Evolutionary conservation across 805 yeast genomes (phyloP), one percentile per base, ranked within the genome.

Genomic region (Starmera caribaea): DNA sequence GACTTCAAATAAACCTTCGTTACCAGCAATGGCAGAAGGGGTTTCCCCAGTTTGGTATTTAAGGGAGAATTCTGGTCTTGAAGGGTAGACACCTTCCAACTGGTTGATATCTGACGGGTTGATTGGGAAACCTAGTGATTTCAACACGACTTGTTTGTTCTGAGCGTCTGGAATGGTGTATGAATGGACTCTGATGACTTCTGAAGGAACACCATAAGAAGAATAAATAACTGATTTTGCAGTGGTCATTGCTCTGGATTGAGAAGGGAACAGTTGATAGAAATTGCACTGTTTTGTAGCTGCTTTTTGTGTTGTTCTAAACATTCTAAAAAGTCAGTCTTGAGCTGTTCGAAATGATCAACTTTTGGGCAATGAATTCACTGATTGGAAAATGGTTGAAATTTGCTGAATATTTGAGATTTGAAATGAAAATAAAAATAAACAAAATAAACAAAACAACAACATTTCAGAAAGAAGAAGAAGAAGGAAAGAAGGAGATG

Each of bases 21-120:
- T 92, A 40, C 98, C 98, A 30, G 89, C 87, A 36, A 87, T 80
- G 5, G 95, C 94, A 8, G 76, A 63, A 3, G 94, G 89, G 8
- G 26, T 21, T 33, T 70, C 73, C 4, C 63, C 62, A 2, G 85
- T 74, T 8, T 78, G 77, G 42, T 73, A 76, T 36, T 61, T 76
- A 38, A 58, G 65, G 16, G 58, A 65, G 60, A 53, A 66, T 33
- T 68, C 75, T 0, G 95, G 95, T 41, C 69, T 73, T 10, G 87
- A 73, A 1, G 95, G 95, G 49, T 89, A 89, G 0, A 80, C 85
- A 16, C 96, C 97, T 56, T 79, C 85, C 44, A 70, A 66, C 58
- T 88, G 96, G 54, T 82, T 82, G 55, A 86, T 66, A 56, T 89
- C 97, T 0, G 95, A 82, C 0, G 97, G 97, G 54, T 89, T 89